These are phyloP conservation scores for Hypoxylon fuscum DNA, from an alignment of 495 filamentous ascomycete genomes.

Conservation along the genomic window DNA sequence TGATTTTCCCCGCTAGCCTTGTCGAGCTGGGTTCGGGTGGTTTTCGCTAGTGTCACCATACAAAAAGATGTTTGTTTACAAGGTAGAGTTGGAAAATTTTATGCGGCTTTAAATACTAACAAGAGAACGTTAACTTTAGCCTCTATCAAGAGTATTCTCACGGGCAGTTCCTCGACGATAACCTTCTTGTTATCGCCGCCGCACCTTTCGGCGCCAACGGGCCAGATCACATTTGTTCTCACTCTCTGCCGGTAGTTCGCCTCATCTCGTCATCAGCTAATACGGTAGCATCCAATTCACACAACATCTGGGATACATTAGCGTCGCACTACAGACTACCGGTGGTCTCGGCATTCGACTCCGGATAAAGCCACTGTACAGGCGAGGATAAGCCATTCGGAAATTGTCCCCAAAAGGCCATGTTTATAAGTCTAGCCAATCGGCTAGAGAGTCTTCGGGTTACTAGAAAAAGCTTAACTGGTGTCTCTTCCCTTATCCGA, in stretches of 20 bases:
- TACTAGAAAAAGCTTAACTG: conserved; percentile 29
- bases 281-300: conserved; percentile 28
- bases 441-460: not conserved
- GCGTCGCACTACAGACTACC: conserved; percentile 36
- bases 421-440: conserved; percentile 20
- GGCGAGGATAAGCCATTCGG: conserved; percentile 27
- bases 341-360: conserved; percentile 36
- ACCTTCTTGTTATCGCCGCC: too few relatives aligned
- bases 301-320: conserved; percentile 33
- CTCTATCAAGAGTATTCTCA: too few relatives aligned
- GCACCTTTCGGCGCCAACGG: conserved; percentile 3
- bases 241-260: conserved; percentile 30
- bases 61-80: not conserved
- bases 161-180: too few relatives aligned
- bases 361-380: conserved; percentile 36
- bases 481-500: conserved; percentile 8
- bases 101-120: too few relatives aligned
- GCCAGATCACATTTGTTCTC: conserved; percentile 13
- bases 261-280: conserved; percentile 27
- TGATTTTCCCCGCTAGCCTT: conserved; percentile 11
- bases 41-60: conserved; percentile 3
- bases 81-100: not conserved
- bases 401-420: conserved; percentile 22
- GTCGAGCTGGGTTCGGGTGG: conserved; percentile 1
- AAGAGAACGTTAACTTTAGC: too few relatives aligned